Base-by-base conservation (phyloP, 1,284 basidiomycete species). In the Irpex sp. region DNA sequence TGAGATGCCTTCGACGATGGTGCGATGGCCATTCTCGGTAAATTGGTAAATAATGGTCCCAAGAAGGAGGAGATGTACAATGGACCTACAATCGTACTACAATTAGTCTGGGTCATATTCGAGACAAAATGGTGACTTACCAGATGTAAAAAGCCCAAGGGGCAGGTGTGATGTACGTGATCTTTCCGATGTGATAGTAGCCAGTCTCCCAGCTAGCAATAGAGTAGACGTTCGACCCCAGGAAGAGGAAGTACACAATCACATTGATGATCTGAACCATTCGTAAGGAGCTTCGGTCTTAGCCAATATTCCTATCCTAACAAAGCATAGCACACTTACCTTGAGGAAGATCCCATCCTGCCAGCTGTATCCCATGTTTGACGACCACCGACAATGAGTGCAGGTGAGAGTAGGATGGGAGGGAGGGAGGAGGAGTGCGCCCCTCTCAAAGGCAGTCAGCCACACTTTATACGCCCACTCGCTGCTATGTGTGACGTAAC, bases 1-100 rank as follows among this genome's bases (percentile, higher is more conserved):
- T 34, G 86, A 84, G 68, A 98, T 85, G 56, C 88, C 92, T 72
- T 96, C 93, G 65, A 97, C 81, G 69, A 97, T 87, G 71, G 89
- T 83, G 51, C 78, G 80, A 76, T 96, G 94, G 49, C 94, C 96
- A 17, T 71, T 70, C 21, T 87, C 82, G 77, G 87, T 88, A 84
- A 96, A 96, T 74, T 96, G 94, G 85, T 93, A 96, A 78, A 95
- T 83, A 71, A 96, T 80, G 38, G 91, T 93, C 52, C 94, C 93
- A 64, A 97, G 84, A 59, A 97, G 85, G 37, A 97, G 84, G 19
- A 94, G 73, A 77, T 97, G 94, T 72, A 95, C 93, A 66, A 94
- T 77, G 26, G 90, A 87, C 90, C 87, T 89, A 63, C 40, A 15
- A 13, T 40, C 58, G 59, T 34, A 26, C 8, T 34, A 6, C 40